A percentile compares a stretch with the other conserved stretches of the same genome.
These are phyloP conservation scores for Daldinia concentrica DNA, from an alignment of 495 filamentous ascomycete species.

Conservation along the genomic window DNA sequence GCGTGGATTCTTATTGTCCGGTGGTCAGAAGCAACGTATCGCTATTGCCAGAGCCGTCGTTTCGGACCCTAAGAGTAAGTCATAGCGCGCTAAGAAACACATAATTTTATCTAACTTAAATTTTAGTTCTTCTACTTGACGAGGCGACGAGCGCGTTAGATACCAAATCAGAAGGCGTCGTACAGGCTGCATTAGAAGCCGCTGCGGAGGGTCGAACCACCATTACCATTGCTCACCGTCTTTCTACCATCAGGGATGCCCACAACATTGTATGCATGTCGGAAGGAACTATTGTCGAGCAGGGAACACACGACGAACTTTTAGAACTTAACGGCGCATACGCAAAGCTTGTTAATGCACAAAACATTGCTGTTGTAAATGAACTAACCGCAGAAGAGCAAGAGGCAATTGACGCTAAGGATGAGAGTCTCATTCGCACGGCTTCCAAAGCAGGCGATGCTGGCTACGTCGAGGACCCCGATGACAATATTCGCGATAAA, in stretches of 20 bases:
- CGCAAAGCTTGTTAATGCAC: slow-evolving; percentile 79
- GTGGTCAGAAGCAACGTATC: slow-evolving; percentile 97
- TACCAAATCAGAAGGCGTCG: slow-evolving; percentile 92
- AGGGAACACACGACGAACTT: slow-evolving; percentile 81
- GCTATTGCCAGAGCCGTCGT: slow-evolving; percentile 87
- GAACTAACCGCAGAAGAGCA: slow-evolving; percentile 61
- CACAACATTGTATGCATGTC: slow-evolving; percentile 97
- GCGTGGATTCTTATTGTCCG: slow-evolving; percentile 89
- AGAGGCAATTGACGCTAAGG: slow-evolving; percentile 54
- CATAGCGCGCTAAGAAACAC: not conserved
- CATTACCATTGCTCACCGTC: slow-evolving; percentile 92
- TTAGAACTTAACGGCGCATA: slow-evolving; percentile 71
- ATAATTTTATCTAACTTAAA: slow-evolving; percentile 27
- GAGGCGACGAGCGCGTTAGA: slow-evolving; percentile 96
- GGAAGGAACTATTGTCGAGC: slow-evolving; percentile 85
- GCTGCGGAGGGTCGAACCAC: slow-evolving; percentile 92
- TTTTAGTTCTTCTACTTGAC: slow-evolving; percentile 79
- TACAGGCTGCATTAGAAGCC: slow-evolving; percentile 90
- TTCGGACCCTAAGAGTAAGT: slow-evolving; percentile 79
- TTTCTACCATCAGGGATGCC: slow-evolving; percentile 92
- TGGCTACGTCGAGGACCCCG: slow-evolving; percentile 60
- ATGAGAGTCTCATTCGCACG: slow-evolving; percentile 59
- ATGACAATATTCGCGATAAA: slow-evolving; percentile 65
- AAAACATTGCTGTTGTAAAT: slow-evolving; percentile 75
- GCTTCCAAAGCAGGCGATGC: slow-evolving; percentile 49